Base-by-base conservation (phyloP, 495 filamentous ascomycete species). In the Melanomma pulvis-pyrius region DNA sequence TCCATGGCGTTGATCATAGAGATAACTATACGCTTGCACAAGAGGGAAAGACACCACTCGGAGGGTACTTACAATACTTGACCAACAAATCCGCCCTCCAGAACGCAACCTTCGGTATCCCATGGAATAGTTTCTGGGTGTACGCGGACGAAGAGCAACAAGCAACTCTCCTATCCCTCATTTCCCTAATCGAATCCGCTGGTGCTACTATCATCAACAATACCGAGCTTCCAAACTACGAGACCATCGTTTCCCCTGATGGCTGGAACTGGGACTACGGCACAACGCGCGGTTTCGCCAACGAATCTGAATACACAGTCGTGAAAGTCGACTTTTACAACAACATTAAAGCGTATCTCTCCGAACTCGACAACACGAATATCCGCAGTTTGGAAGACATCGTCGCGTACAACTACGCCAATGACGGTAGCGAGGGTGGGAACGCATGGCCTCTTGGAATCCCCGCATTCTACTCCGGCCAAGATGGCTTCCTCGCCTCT, bases 291-390 rank as follows among this genome's bases (percentile, higher is more conserved):
- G 87, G 88, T 9, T 86, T 77, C 65, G 76, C 85, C 28, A 89
- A 91, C 68, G 84, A 90, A 72, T 88, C 84, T 17, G 89, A 90
- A 70, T 91, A 87, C 76, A 87, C 83, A 6, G 83, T 86, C 57
- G 80, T 91, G 62, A 91, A 90, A 72, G 85, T 87, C 8, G 89
- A 92, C 67, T 90, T 91, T 73, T 91, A 91, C 79, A 90, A 90
- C 77, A 84, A 90, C 77, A 85, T 92, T 67, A 76, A 77, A 46
- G 73, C 76, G 21, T 92, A 92, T 68, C 82, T 92, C 11, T 75
- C 84, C 32, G 85, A 88, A 65, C 79, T 92, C 4, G 71, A 80
- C 19, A 88, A 88, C 74, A 90, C 86, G 34, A 74, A 81, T 26
- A 84, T 92, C 65, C 80, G 80, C 26, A 82, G 81, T 4, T 79